phyloP scores from a whole-genome alignment of 352 stramenopile species.

The Thalassiosira gravida region DNA sequence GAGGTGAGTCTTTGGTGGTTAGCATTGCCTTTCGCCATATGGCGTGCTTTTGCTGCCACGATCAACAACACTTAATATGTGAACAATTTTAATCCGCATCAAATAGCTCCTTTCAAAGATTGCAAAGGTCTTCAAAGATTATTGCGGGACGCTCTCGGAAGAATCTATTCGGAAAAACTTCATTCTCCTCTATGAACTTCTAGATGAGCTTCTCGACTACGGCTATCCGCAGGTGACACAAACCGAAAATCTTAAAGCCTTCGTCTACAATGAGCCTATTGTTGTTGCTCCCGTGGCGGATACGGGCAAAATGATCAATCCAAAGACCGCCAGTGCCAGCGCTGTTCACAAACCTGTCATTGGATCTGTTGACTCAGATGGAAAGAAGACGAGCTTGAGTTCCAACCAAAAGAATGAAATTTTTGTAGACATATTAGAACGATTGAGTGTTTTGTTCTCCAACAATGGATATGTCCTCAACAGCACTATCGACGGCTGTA shows the following conservation, averaged over 20 bases:
- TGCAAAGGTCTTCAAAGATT: constrained; percentile 97
- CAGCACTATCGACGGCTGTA: constrained; percentile 96
- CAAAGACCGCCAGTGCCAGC: too few relatives aligned
- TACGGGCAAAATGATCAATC: too few relatives aligned
- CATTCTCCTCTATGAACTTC: constrained; percentile 99
- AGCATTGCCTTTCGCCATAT: constrained; percentile 10
- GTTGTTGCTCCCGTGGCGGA: constrained; percentile 93
- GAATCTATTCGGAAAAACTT: constrained; percentile 99
- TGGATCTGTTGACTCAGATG: constrained; percentile 97
- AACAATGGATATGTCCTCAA: constrained; percentile 97
- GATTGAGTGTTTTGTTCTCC: constrained; percentile 94
- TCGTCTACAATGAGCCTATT: constrained; percentile 97
- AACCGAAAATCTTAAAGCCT: constrained; percentile 89
- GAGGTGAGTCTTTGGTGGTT: constrained; percentile 90
- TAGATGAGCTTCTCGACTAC: constrained; percentile 99
- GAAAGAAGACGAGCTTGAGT: too few relatives aligned
- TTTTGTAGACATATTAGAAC: constrained; percentile 99
- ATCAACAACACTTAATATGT: constrained; percentile 84
- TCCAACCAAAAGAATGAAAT: constrained; percentile 99
- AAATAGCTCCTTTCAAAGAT: constrained; percentile 78
- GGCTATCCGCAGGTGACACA: constrained; percentile 96
- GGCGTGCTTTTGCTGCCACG: not conserved
- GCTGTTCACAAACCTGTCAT: too few relatives aligned
- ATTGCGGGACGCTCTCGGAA: constrained; percentile 98
- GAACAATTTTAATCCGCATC: not conserved